A percentile compares a stretch with the other conserved stretches of the same genome.
Conservation (phyloP, 495 filamentous ascomycete genomes). For the Extremus antarcticus region DNA sequence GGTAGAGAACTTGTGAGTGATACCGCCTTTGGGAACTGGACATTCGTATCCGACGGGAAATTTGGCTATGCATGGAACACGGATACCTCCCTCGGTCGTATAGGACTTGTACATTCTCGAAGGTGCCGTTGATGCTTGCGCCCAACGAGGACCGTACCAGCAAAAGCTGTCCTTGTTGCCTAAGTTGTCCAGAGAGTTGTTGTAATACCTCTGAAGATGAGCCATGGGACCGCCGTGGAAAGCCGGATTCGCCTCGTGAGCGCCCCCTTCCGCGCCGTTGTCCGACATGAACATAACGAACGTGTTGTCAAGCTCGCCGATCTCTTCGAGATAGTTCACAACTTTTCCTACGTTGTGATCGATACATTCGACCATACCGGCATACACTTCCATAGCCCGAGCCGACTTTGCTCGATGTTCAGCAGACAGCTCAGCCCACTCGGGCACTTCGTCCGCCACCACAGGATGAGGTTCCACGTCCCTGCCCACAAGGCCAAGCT, state of each 20-base stretch:
- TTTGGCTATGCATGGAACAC: conserved; percentile 37
- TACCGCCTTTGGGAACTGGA: neutral
- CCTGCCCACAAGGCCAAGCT: conserved; percentile 40
- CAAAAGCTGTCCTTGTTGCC: conserved; percentile 47
- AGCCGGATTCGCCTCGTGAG: neutral
- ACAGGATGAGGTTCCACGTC: conserved; percentile 44
- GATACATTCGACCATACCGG: conserved; percentile 50
- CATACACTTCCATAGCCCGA: conserved; percentile 47
- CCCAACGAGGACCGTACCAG: conserved; percentile 52
- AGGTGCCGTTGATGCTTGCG: conserved; percentile 48
- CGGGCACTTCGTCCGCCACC: conserved; percentile 31
- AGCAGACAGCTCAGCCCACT: conserved; percentile 39
- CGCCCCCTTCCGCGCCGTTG: conserved; percentile 33
- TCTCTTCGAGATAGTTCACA: conserved; percentile 39
- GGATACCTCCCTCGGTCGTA: conserved; percentile 48
- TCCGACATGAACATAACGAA: conserved; percentile 51
- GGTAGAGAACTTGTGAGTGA: conserved; percentile 13
- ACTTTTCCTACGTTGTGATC: conserved; percentile 47
- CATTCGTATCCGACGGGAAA: neutral
- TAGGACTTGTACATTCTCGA: conserved; percentile 41
- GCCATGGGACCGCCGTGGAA: conserved; percentile 1
- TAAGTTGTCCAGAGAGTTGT: conserved; percentile 48
- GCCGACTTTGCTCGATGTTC: conserved; percentile 40
- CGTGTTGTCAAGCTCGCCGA: conserved; percentile 48
- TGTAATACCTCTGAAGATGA: conserved; percentile 19